Conservation (phyloP, 176 grass and related monocot genomes). For the Aegilops bicornis region DNA sequence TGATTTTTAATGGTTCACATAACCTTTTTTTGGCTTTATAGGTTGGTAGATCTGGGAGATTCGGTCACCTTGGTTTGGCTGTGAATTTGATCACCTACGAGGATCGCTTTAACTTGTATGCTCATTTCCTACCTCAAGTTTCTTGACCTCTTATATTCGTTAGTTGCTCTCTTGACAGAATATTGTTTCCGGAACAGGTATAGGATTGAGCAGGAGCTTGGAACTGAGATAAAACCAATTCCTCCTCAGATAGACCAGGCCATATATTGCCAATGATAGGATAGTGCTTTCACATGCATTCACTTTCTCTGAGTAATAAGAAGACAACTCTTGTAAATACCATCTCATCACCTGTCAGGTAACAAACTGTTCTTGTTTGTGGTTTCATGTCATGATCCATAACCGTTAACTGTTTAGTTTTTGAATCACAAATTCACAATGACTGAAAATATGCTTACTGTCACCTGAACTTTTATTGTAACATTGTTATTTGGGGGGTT, state of each 20-base stretch:
- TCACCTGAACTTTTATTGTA: not conserved
- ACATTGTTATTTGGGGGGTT: not conserved
- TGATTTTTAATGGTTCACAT: not conserved
- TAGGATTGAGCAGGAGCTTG: constrained; percentile 96
- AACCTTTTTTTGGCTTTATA: constrained; percentile 29
- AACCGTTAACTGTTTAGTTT: not conserved
- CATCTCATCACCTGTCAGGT: constrained; percentile 60
- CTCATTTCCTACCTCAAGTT: not conserved
- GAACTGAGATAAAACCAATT: constrained; percentile 96
- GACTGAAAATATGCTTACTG: not conserved
- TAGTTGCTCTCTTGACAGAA: constrained; percentile 15
- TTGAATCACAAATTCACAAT: not conserved
- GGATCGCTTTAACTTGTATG: constrained; percentile 93
- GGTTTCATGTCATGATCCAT: not conserved
- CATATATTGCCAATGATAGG: constrained; percentile 83
- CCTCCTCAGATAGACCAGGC: constrained; percentile 90
- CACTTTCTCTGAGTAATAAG: constrained; percentile 49
- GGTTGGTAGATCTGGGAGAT: constrained; percentile 96
- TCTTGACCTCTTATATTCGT: not conserved
- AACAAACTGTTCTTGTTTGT: constrained; percentile 31
- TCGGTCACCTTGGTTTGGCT: constrained; percentile 90
- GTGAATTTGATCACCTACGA: constrained; percentile 97
- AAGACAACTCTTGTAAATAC: constrained; percentile 69
- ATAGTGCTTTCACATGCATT: constrained; percentile 30
- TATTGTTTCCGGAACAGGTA: constrained; percentile 55